Evolutionary conservation across 768 basidiomycete genomes (phyloP), one percentile per base, ranked within the genome.

Genomic region (Boletus rubescentipes): DNA sequence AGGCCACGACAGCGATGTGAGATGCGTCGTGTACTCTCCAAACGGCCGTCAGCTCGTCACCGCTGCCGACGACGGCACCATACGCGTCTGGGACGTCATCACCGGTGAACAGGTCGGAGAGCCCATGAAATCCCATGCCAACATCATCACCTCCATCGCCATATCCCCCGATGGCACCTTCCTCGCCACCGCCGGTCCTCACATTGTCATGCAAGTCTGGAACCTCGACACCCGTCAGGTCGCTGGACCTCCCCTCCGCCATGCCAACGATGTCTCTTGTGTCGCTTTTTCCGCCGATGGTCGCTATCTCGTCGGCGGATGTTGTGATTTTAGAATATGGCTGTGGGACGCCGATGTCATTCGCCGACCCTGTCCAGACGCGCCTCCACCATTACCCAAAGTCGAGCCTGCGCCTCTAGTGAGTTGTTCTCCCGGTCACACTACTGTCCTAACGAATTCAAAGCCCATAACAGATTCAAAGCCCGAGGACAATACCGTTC

Each of bases 281-380:
- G 68, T 70, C 11, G 64, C 68, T n/a, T 72, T 72, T 40, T 70
- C 69, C 23, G 35, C 45, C 16, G 62, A 72, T 18, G 69, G 70
- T 8, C 63, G 66, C 0, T 63, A 61, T 32, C 63, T 67, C 49
- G 57, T 62, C 12, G 61, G 63, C 30, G 66, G 66, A 6, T 67
- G 66, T 21, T 67, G 66, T 38, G 66, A 67, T 39, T 67, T 67
- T 45, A 55, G 66, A 36, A 59, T 67, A 57, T 67, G 66, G 66
- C 11, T 67, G 9, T 67, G 66, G 66, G 66, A 67, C 20, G 63
- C 66, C 29, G 29, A 45, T 14, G 52, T 67, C 45, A 16, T 67
- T 44, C 58, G 52, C 37, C 57, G 49, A 30, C 62, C 64, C 14
- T 38, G 44, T 3, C 52, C 60, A 2, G 55, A 56, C 11, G 30